phyloP scores from a whole-genome alignment of 2,329 filamentous ascomycete genomes.

The Neofusicoccum laricinum region DNA sequence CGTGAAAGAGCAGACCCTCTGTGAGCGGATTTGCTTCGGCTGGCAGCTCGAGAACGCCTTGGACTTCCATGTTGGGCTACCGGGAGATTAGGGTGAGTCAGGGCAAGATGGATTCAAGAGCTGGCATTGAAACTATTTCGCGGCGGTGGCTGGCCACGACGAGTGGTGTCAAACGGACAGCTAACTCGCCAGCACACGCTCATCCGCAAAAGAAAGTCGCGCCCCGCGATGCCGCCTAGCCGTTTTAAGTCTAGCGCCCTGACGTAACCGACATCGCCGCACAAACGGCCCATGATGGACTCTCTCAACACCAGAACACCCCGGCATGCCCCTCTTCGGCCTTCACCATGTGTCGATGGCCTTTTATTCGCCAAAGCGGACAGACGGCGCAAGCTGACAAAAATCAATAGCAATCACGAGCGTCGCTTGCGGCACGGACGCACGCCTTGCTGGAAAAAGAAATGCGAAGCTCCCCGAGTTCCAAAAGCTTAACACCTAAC shows the following conservation, averaged over 20 bases:
- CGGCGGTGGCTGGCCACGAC: neutral
- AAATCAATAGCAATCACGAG: slow-evolving; percentile 10
- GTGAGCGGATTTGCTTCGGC: slow-evolving; percentile 68
- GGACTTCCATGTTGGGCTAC: slow-evolving; percentile 27
- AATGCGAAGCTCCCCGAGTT: neutral
- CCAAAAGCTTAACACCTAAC: neutral
- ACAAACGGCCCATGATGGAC: neutral
- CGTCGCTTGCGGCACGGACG: neutral
- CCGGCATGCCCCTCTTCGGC: too few species aligned
- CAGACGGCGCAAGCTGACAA: neutral
- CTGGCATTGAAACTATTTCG: slow-evolving; percentile 1
- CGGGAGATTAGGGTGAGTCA: neutral
- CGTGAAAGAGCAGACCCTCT: slow-evolving; percentile 46
- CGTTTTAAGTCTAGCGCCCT: neutral
- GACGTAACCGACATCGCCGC: neutral
- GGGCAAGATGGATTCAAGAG: neutral
- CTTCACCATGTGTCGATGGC: neutral
- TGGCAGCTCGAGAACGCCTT: slow-evolving; percentile 65
- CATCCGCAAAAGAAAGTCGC: slow-evolving; percentile 8
- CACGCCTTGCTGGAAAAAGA: slow-evolving; percentile 1
- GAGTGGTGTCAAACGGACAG: slow-evolving; percentile 5
- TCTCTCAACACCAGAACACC: neutral
- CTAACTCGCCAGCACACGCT: neutral
- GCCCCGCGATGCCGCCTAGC: neutral
- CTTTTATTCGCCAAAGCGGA: neutral